Evolutionary conservation across 192 early-diverging fungal species (phyloP).

Genomic region (Coemansia erecta): DNA sequence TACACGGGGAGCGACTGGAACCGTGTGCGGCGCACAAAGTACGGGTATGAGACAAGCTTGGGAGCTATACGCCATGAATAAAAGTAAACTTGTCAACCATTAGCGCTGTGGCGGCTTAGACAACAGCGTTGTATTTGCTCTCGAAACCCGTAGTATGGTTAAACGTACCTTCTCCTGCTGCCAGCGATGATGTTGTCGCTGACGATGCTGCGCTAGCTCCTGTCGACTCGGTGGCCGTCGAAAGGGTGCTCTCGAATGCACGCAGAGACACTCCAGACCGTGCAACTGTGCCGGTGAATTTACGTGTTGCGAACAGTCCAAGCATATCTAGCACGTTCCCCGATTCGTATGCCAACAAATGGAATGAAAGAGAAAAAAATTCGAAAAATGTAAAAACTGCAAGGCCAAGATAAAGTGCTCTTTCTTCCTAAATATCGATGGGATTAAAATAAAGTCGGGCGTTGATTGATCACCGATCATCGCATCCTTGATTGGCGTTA

Average conservation of each 20-base stretch:
- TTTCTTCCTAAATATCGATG: too few species aligned
- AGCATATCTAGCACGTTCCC: slow-evolving; percentile 3
- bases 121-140: too few species aligned
- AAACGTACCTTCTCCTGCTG: not conserved
- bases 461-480: too few species aligned
- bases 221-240: slow-evolving; percentile 1
- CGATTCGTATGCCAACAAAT: too few species aligned
- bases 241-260: slow-evolving; percentile 38
- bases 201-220: not conserved
- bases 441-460: too few species aligned
- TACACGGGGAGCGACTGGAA: slow-evolving; percentile 69
- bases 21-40: slow-evolving; percentile 65
- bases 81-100: too few species aligned
- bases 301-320: not conserved
- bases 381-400: too few species aligned
- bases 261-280: not conserved
- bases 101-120: too few species aligned
- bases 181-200: not conserved
- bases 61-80: not conserved
- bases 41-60: slow-evolving; percentile 39
- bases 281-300: not conserved
- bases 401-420: too few species aligned
- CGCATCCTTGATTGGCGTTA: too few species aligned
- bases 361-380: too few species aligned
- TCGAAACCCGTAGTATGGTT: not conserved